Conservation (phyloP, 805 yeast species). For the Blastobotrys muscicola region DNA sequence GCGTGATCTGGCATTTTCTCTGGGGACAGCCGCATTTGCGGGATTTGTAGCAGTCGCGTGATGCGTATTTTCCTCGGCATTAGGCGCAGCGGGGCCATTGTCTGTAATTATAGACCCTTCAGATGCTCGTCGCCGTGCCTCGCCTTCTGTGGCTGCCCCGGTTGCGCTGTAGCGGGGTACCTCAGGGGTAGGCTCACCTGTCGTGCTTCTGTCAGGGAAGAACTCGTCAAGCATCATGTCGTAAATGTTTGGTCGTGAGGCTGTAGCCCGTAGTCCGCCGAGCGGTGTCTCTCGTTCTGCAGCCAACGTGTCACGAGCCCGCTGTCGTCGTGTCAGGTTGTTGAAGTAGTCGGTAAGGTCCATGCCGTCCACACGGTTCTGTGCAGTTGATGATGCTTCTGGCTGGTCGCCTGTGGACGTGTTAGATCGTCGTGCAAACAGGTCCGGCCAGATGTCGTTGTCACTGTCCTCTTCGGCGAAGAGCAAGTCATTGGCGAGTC, state of each 20-base stretch:
- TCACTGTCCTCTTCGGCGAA: too few species aligned
- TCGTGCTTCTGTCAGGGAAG: background rate
- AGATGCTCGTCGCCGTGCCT: background rate
- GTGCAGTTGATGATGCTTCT: too few species aligned
- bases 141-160: background rate
- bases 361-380: too few species aligned
- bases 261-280: background rate
- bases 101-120: background rate
- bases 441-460: too few species aligned
- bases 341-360: too few species aligned
- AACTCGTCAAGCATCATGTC: slow-evolving; percentile 1
- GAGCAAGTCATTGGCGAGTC: too few species aligned
- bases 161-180: background rate
- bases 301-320: too few species aligned
- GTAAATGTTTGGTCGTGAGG: background rate
- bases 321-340: too few species aligned
- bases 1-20: slow-evolving; percentile 12
- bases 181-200: background rate
- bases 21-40: background rate
- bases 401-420: too few species aligned
- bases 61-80: background rate
- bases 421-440: too few species aligned
- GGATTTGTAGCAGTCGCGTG: background rate
- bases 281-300: too few species aligned
- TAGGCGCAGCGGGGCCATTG: background rate